phyloP scores from a whole-genome alignment of 2,329 filamentous ascomycete genomes.

The Thielaviopsis musarum region DNA sequence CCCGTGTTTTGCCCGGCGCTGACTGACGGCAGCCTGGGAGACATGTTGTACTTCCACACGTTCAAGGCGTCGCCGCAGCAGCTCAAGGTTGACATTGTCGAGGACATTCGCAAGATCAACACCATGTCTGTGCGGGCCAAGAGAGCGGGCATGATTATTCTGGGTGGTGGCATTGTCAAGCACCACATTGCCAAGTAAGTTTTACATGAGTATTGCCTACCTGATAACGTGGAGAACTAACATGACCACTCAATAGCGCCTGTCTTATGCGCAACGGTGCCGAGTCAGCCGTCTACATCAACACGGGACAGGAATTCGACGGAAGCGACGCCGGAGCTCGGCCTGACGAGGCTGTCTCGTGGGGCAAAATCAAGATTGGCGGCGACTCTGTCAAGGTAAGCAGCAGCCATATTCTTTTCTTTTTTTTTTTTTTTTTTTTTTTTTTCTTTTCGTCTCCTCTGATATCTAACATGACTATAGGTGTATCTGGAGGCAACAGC shows the following conservation, averaged over 20 bases:
- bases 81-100: constrained; percentile 76
- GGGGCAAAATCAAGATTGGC: constrained; percentile 91
- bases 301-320: constrained; percentile 94
- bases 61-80: constrained; percentile 74
- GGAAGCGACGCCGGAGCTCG: constrained; percentile 89
- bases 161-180: constrained; percentile 91
- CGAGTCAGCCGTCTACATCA: constrained; percentile 93
- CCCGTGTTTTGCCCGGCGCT: constrained; percentile 93
- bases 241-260: constrained; percentile 27
- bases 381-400: constrained; percentile 76
- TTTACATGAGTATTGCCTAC: not conserved
- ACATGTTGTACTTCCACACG: constrained; percentile 98
- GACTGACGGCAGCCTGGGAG: constrained; percentile 85
- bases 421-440: no score
- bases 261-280: constrained; percentile 96
- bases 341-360: constrained; percentile 92
- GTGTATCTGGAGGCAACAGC: constrained; percentile 49
- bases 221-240: not conserved
- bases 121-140: constrained; percentile 77
- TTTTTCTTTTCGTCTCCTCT: no score
- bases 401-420: no score
- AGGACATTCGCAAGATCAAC: constrained; percentile 87
- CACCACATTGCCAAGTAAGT: constrained; percentile 78
- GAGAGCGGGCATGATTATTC: constrained; percentile 82
- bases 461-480: constrained; percentile 19